Evolutionary conservation across 768 basidiomycete species (phyloP).

Genomic region (Clathrus columnatus): DNA sequence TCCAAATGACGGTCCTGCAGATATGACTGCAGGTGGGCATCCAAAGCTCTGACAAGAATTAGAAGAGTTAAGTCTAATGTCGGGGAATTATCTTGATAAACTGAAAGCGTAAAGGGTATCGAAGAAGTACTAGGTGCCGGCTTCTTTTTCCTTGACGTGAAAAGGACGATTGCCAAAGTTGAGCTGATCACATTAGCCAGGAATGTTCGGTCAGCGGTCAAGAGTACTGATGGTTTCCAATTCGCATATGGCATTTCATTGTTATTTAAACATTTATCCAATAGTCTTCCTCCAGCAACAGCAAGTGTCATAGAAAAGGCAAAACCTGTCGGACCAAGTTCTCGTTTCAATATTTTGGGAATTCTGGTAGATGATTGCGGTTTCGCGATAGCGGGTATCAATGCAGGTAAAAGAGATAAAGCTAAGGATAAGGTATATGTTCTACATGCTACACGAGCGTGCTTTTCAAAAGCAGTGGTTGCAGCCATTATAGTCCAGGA

Average conservation of each 20-base stretch:
- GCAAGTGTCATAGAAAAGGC: constrained; percentile 59
- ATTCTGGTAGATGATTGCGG: constrained; percentile 18
- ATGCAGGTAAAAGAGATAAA: constrained; percentile 56
- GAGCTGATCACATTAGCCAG: constrained; percentile 50
- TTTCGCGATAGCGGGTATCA: constrained; percentile 43
- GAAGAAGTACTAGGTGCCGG: constrained; percentile 18
- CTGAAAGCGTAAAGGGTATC: constrained; percentile 19
- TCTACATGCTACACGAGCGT: constrained; percentile 38
- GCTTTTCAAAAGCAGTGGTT: neutral
- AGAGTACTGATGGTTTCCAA: neutral
- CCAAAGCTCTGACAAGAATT: constrained; percentile 60
- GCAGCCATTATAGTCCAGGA: neutral
- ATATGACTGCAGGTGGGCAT: constrained; percentile 43
- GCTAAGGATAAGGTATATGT: constrained; percentile 61
- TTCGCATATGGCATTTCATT: constrained; percentile 2
- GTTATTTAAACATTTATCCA: constrained; percentile 37
- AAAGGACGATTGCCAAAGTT: constrained; percentile 43
- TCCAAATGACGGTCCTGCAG: neutral
- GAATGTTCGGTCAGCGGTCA: constrained; percentile 31
- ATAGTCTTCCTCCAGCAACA: constrained; percentile 52
- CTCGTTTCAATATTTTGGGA: constrained; percentile 39
- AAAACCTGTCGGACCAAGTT: constrained; percentile 55
- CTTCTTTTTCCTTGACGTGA: constrained; percentile 42
- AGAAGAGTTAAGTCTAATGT: constrained; percentile 65
- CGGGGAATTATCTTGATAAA: constrained; percentile 29